Base-by-base conservation (phyloP, 306 rosid species). In the Glycine soja region DNA sequence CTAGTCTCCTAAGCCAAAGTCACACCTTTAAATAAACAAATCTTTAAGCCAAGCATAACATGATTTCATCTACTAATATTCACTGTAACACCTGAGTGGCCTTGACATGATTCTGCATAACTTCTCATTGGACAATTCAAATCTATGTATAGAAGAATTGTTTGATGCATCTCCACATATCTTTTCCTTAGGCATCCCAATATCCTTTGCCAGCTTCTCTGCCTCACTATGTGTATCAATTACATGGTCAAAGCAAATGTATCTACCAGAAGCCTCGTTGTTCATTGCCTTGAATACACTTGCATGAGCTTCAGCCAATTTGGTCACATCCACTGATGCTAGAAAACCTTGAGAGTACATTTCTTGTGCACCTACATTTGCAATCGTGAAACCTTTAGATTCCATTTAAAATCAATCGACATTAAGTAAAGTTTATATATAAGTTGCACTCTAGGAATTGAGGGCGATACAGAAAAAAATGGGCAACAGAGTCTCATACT, bases 221-320 rank as follows among this genome's bases (percentile, higher is more conserved):
- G 89, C 99, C 57, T 83, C 87, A 16, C 43, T 83, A 7, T 79
- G 84, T 0, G 75, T 74, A 12, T 75, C 66, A 43, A 95, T 73
- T 0, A 92, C 75, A 24, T 72, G 38, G 61, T 95, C 98, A 66
- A 72, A 95, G 68, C 97, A 91, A 15, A 93, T 80, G 91, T 95
- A 95, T 82, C 99, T 91, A 0, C 99, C 98, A 14, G 46, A 83
- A 52, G 93, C 90, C 19, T 90, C 76, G 54, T 12, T 78, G 15
- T 81, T 86, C 91, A 90, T 88, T 56, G 83, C 93, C 69, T 93
- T 90, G 56, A 76, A 93, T 6, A 95, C 93, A 4, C 83, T 40
- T 2, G 81, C 90, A 53, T 95, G 97, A 6, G 94, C 98, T 79
- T 85, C 90, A 0, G 89, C 99, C 62, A 92, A 67, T 80, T 65